Percentiles rank a stretch among this genome's conserved stretches.
phyloP scores from a whole-genome alignment of 176 grass and related monocot species.

The Poa annua region DNA sequence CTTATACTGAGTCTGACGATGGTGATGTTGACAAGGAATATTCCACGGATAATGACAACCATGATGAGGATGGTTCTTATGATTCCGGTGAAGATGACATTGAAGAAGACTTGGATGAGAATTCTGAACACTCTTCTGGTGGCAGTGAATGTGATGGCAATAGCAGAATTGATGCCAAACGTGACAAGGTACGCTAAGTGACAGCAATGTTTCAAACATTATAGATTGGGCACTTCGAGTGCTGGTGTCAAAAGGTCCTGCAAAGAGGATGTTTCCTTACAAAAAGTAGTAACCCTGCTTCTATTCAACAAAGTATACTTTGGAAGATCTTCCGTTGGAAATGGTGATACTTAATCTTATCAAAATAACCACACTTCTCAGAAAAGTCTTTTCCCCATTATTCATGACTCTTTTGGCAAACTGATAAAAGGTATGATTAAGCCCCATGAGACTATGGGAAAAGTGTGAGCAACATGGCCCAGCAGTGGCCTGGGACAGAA shows the following conservation, averaged over 20 bases:
- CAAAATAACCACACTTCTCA: not conserved
- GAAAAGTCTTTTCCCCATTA: too few species aligned
- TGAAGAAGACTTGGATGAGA: slow-evolving; percentile 62
- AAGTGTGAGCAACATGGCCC: too few species aligned
- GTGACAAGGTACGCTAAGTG: slow-evolving; percentile 66
- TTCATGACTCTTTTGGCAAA: too few species aligned
- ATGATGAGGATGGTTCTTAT: slow-evolving; percentile 73
- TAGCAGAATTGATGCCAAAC: slow-evolving; percentile 41
- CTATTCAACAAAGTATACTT: slow-evolving; percentile 13
- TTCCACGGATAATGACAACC: slow-evolving; percentile 77
- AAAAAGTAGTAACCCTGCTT: not conserved
- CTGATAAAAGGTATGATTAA: too few species aligned
- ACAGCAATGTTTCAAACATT: slow-evolving; percentile 37
- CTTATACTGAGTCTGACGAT: slow-evolving; percentile 84
- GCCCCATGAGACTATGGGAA: too few species aligned
- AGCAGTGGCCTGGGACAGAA: too few species aligned
- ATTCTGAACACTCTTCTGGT: slow-evolving; percentile 51
- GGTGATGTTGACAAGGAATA: slow-evolving; percentile 75
- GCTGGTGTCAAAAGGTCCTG: slow-evolving; percentile 15
- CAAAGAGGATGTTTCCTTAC: slow-evolving; percentile 14
- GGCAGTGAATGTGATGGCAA: slow-evolving; percentile 57
- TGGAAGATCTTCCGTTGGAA: not conserved
- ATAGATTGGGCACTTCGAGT: not conserved
- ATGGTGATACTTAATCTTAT: slow-evolving; percentile 10
- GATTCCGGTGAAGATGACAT: slow-evolving; percentile 68